Conservation (phyloP, 2,329 filamentous ascomycete species). For the Aspergillus cejpii region DNA sequence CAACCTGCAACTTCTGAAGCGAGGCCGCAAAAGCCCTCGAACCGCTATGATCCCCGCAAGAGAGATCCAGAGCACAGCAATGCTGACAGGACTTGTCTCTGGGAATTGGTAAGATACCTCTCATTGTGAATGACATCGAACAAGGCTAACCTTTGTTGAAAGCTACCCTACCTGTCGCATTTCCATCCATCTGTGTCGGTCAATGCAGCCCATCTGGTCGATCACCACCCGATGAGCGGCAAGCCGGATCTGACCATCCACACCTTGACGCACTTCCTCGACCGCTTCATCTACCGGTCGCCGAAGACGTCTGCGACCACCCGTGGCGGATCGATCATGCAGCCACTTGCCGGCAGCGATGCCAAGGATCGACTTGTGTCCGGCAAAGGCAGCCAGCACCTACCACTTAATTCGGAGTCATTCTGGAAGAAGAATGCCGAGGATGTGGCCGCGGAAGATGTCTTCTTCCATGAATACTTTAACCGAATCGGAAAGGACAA, state of each 20-base stretch:
- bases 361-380: slow-evolving; percentile 56
- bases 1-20: slow-evolving; percentile 18
- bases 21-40: slow-evolving; percentile 28
- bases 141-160: slow-evolving; percentile 13
- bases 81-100: slow-evolving; percentile 86
- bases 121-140: neutral
- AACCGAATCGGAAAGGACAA: slow-evolving; percentile 61
- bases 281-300: slow-evolving; percentile 97
- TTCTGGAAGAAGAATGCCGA: slow-evolving; percentile 92
- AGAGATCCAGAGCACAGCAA: slow-evolving; percentile 86
- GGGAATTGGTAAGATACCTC: slow-evolving; percentile 65
- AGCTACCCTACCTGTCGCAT: slow-evolving; percentile 64
- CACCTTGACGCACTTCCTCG: slow-evolving; percentile 88
- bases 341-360: slow-evolving; percentile 67
- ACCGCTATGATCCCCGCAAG: slow-evolving; percentile 76
- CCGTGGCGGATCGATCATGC: slow-evolving; percentile 90
- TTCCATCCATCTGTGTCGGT: slow-evolving; percentile 91
- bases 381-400: slow-evolving; percentile 51
- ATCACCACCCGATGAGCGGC: slow-evolving; percentile 63
- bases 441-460: slow-evolving; percentile 82
- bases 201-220: slow-evolving; percentile 66
- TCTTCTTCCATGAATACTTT: slow-evolving; percentile 99
- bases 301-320: slow-evolving; percentile 61
- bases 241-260: slow-evolving; percentile 90
- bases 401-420: slow-evolving; percentile 73